These are phyloP conservation scores for Cardiospermum halicacabum DNA, from an alignment of 345 rosid species.

Conservation along the genomic window DNA sequence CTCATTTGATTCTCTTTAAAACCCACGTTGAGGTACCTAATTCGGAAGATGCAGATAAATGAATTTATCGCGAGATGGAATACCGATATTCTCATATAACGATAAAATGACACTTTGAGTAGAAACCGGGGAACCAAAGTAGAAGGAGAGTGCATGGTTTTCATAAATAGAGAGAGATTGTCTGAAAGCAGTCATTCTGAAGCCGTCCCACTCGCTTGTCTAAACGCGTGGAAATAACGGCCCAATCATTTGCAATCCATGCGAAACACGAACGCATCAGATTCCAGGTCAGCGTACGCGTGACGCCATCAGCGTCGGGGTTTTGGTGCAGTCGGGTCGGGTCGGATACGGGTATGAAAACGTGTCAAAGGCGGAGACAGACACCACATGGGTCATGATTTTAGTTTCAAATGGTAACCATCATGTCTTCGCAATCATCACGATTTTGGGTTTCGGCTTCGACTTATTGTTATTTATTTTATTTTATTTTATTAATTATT, in stretches of 20 bases:
- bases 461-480: not conserved
- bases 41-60: not conserved
- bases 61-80: constrained; percentile 11
- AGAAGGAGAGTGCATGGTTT: constrained; percentile 10
- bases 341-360: not conserved
- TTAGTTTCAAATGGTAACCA: constrained; percentile 7
- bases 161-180: constrained; percentile 9
- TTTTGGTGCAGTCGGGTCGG: not conserved
- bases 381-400: constrained; percentile 1
- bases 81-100: not conserved
- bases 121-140: constrained; percentile 5
- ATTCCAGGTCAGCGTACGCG: not conserved
- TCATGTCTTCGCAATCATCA: constrained; percentile 14
- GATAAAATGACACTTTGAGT: constrained; percentile 13
- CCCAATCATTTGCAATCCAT: not conserved
- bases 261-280: not conserved
- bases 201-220: not conserved
- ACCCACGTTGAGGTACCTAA: too few relatives aligned
- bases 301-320: not conserved
- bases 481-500: not conserved
- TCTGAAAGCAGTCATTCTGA: not conserved
- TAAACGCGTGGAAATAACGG: not conserved
- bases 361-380: not conserved
- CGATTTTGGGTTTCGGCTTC: not conserved
- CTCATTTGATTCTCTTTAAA: too few relatives aligned